Conservation (phyloP, 2,329 filamentous ascomycete species). For the Colletotrichum chrysophilum region DNA sequence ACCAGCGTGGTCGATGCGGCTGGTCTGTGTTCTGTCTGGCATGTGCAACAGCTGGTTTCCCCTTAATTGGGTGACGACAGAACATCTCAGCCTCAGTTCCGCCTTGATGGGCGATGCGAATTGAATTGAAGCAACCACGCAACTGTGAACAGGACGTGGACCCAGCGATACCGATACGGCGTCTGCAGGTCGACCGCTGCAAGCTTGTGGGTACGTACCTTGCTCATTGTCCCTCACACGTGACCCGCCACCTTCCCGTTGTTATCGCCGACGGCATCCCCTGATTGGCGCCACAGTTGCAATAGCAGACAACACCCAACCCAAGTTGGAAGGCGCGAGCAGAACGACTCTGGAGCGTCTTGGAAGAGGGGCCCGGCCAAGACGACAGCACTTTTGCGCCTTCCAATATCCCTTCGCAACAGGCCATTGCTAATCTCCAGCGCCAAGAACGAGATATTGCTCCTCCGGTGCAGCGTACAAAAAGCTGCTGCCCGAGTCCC, state of each 20-base stretch:
- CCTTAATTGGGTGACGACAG: constrained; percentile 1
- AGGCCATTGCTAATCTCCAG: neutral
- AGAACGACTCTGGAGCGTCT: constrained; percentile 1
- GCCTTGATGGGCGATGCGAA: neutral
- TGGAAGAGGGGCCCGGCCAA: constrained; percentile 5
- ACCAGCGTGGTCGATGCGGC: neutral
- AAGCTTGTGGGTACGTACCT: neutral
- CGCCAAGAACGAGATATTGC: neutral
- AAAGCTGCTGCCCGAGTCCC: neutral
- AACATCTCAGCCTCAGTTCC: neutral
- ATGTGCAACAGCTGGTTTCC: constrained; percentile 18
- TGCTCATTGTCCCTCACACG: neutral
- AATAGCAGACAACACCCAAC: constrained; percentile 2
- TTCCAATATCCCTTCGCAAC: neutral
- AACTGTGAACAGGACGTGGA: too few species aligned
- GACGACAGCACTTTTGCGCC: neutral
- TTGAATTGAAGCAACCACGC: neutral
- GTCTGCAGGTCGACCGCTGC: neutral
- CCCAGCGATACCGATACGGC: neutral
- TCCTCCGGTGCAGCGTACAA: neutral
- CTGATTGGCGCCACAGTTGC: constrained; percentile 18
- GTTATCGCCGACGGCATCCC: neutral
- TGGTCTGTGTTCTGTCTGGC: constrained; percentile 18
- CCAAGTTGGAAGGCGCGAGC: constrained; percentile 22
- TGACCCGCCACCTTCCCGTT: neutral